phyloP scores from a whole-genome alignment of 1,284 basidiomycete genomes.

The Puccinia brachypodii region DNA sequence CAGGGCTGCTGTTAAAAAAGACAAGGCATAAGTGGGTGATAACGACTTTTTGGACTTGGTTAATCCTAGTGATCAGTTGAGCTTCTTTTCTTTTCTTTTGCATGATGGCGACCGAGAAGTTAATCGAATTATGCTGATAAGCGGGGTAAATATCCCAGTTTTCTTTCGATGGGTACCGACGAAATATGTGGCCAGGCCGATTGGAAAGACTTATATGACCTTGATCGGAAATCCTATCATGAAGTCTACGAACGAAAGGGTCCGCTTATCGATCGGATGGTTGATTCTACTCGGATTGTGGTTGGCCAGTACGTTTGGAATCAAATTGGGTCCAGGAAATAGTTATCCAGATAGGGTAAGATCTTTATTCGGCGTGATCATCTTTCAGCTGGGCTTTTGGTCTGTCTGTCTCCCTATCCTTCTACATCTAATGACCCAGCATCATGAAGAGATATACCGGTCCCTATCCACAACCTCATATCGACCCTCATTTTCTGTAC shows the following conservation, averaged over 20 bases:
- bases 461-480: too few species aligned
- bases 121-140: background rate
- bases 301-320: conserved; percentile 79
- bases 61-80: conserved; percentile 27
- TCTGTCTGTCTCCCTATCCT: conserved; percentile 14
- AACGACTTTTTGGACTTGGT: conserved; percentile 42
- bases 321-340: conserved; percentile 64
- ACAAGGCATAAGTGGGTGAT: conserved; percentile 46
- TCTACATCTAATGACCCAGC: too few species aligned
- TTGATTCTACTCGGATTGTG: conserved; percentile 70
- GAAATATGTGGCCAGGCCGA: background rate
- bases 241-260: background rate
- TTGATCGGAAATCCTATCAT: conserved; percentile 5
- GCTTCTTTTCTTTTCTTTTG: background rate
- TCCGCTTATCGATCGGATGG: conserved; percentile 22
- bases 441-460: too few species aligned
- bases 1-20: conserved; percentile 11
- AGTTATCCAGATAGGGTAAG: conserved; percentile 74
- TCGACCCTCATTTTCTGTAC: background rate
- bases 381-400: conserved; percentile 75
- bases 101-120: background rate
- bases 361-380: conserved; percentile 72
- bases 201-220: conserved; percentile 1
- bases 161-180: conserved; percentile 29
- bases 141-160: background rate